Conservation (phyloP, 257 asterid genomes). For the Solanum pennellii region DNA sequence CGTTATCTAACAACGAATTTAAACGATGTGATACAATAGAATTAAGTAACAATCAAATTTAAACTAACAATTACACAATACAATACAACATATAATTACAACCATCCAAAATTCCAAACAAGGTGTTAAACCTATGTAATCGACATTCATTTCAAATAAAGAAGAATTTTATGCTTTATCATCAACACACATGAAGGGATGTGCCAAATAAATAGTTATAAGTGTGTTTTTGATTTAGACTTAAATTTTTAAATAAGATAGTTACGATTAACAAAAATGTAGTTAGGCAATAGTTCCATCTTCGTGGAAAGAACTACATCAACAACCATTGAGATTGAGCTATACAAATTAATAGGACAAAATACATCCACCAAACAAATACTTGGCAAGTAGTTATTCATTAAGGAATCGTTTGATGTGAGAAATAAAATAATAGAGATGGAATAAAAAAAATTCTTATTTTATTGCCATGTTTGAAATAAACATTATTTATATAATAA, state of each 20-base stretch:
- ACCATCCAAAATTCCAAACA: not conserved
- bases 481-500: too few relatives aligned
- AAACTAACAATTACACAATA: not conserved
- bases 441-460: too few relatives aligned
- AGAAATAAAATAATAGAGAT: too few relatives aligned
- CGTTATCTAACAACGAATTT: too few relatives aligned
- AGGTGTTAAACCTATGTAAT: not conserved
- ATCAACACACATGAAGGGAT: not conserved
- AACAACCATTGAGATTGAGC: not conserved
- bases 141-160: not conserved
- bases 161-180: not conserved
- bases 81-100: too few relatives aligned
- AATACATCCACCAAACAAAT: not conserved
- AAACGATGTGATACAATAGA: too few relatives aligned
- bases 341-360: not conserved
- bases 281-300: not conserved
- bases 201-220: not conserved
- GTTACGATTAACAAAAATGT: not conserved
- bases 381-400: not conserved
- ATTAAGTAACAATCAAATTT: too few relatives aligned
- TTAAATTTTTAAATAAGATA: not conserved
- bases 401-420: fast-evolving
- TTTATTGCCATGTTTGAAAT: too few relatives aligned
- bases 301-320: not conserved
- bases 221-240: fast-evolving